Percentiles rank a stretch among this genome's conserved stretches.
Conservation (phyloP, 2,329 filamentous ascomycete genomes). For the Colletotrichum sojae region DNA sequence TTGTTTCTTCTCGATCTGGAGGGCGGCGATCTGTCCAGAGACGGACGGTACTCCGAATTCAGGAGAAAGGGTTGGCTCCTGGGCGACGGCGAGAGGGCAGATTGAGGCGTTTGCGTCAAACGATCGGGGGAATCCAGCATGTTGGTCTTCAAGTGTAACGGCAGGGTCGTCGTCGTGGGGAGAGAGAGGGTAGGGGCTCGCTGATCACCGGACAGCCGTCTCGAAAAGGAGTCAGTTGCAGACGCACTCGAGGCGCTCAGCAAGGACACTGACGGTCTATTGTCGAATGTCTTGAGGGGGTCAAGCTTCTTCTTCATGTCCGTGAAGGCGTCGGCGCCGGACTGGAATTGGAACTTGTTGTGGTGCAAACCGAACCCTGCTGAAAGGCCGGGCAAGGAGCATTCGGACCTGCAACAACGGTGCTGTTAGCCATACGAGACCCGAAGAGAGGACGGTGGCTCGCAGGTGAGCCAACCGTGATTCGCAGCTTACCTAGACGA, state of each 20-base stretch:
- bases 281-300: slow-evolving; percentile 60
- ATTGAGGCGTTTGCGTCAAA: slow-evolving; percentile 63
- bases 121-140: slow-evolving; percentile 61
- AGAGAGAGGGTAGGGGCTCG: slow-evolving; percentile 63
- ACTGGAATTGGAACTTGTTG: slow-evolving; percentile 63
- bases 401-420: slow-evolving; percentile 54
- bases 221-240: slow-evolving; percentile 54
- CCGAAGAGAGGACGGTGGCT: slow-evolving; percentile 8
- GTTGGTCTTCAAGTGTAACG: slow-evolving; percentile 53
- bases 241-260: slow-evolving; percentile 55
- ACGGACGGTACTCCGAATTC: slow-evolving; percentile 59
- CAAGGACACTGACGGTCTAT: slow-evolving; percentile 57
- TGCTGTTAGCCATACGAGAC: slow-evolving; percentile 40
- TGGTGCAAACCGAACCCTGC: slow-evolving; percentile 66
- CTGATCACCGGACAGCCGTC: slow-evolving; percentile 55
- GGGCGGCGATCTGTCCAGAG: slow-evolving; percentile 63
- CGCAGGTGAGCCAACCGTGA: neutral
- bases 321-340: slow-evolving; percentile 63
- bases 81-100: slow-evolving; percentile 60
- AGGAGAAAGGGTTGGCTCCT: slow-evolving; percentile 59
- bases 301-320: slow-evolving; percentile 71
- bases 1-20: slow-evolving; percentile 63
- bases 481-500: slow-evolving; percentile 39
- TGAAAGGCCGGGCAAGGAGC: slow-evolving; percentile 52
- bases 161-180: slow-evolving; percentile 51